These are phyloP conservation scores for Novakomyces olei DNA, from an alignment of 805 yeast genomes.

Conservation along the genomic window DNA sequence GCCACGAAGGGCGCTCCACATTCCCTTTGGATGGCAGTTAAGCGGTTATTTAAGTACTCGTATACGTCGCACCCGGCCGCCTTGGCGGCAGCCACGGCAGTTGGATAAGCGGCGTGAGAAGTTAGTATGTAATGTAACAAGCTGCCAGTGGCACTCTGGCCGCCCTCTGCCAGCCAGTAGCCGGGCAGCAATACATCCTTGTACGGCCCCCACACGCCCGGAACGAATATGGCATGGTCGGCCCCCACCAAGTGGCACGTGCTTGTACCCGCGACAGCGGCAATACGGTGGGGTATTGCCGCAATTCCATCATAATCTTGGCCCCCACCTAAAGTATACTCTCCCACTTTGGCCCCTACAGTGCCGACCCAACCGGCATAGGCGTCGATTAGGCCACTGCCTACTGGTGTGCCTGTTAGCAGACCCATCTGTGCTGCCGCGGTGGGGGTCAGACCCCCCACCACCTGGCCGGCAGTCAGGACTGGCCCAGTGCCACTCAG, in stretches of 20 bases:
- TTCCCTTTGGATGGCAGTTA: constrained; percentile 42
- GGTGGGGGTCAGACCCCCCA: constrained; percentile 42
- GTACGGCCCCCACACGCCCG: constrained; percentile 99
- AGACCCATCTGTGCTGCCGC: constrained; percentile 75
- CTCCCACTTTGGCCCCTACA: constrained; percentile 49
- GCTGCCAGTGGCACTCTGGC: constrained; percentile 96
- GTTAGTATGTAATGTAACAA: constrained; percentile 68
- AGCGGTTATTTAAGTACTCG: constrained; percentile 55
- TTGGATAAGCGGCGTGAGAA: constrained; percentile 71
- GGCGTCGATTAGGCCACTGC: constrained; percentile 92
- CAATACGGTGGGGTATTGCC: constrained; percentile 56
- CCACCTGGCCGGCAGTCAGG: constrained; percentile 72
- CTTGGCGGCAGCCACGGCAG: constrained; percentile 44
- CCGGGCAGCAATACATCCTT: constrained; percentile 77
- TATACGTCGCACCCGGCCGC: constrained; percentile 52
- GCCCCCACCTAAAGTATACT: constrained; percentile 5
- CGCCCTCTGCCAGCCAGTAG: constrained; percentile 94
- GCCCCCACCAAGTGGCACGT: constrained; percentile 89
- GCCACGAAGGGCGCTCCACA: constrained; percentile 48
- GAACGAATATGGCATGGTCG: constrained; percentile 63
- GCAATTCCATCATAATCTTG: constrained; percentile 25
- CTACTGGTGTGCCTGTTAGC: constrained; percentile 59
- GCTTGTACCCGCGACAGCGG: constrained; percentile 96
- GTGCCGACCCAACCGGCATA: constrained; percentile 99
- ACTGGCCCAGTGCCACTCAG: constrained; percentile 74